Conservation (phyloP, 495 filamentous ascomycete species). For the Penicillium parvum region DNA sequence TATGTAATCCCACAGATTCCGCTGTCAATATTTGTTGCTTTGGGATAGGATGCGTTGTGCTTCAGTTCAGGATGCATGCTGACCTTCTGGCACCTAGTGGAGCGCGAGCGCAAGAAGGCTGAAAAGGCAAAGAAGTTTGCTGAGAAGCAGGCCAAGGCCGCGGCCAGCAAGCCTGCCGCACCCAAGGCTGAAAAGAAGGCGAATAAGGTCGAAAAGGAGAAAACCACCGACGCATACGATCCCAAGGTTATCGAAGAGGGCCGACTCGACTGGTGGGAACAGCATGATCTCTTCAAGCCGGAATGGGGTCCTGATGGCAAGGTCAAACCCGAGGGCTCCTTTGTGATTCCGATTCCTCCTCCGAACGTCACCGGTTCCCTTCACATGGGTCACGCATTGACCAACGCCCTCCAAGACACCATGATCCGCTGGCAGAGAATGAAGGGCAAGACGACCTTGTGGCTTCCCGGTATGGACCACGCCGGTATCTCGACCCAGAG, state of each 20-base stretch:
- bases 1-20: conserved; percentile 26
- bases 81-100: conserved; percentile 34
- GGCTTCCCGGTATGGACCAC: conserved; percentile 72
- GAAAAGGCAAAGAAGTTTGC: conserved; percentile 58
- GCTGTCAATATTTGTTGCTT: neutral
- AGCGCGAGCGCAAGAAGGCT: conserved; percentile 55
- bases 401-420: conserved; percentile 65
- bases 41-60: too few species aligned
- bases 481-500: conserved; percentile 73
- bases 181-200: conserved; percentile 52
- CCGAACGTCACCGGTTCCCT: conserved; percentile 73
- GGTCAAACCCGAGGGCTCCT: conserved; percentile 62
- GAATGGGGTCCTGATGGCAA: conserved; percentile 61
- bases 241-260: conserved; percentile 53
- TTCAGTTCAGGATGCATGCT: conserved; percentile 9
- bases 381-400: conserved; percentile 69
- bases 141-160: conserved; percentile 53
- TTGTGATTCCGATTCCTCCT: conserved; percentile 71
- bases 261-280: conserved; percentile 59
- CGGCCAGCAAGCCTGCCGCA: conserved; percentile 36
- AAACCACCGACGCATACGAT: conserved; percentile 53
- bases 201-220: conserved; percentile 49
- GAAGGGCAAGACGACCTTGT: conserved; percentile 64
- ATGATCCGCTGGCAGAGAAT: conserved; percentile 68
- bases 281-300: conserved; percentile 67